A percentile compares a stretch with the other conserved stretches of the same genome.
phyloP scores from a whole-genome alignment of 139 green algal genomes.

The Edaphochlamys debaryana region DNA sequence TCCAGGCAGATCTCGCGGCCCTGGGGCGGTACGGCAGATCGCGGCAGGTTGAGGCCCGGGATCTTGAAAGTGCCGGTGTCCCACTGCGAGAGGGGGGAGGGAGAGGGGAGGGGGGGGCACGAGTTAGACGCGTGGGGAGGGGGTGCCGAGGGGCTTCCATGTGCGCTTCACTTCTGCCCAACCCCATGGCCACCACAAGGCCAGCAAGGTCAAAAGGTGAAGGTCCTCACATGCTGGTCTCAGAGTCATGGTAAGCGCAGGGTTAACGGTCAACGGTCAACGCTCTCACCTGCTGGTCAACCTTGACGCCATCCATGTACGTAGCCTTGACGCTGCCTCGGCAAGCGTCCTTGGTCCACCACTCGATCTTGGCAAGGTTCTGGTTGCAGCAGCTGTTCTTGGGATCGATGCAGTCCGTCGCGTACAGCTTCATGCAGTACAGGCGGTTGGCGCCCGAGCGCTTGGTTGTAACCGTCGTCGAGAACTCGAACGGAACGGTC shows the following conservation, averaged over 20 bases:
- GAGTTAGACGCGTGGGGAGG: too few relatives aligned
- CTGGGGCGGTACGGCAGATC: background rate
- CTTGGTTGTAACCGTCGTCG: background rate
- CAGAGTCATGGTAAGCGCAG: too few relatives aligned
- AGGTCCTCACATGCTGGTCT: too few relatives aligned
- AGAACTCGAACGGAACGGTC: conserved; percentile 1
- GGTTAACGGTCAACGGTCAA: too few relatives aligned
- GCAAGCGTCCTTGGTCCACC: conserved; percentile 19
- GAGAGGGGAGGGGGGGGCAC: too few relatives aligned
- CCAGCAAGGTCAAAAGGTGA: too few relatives aligned
- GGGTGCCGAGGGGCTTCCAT: too few relatives aligned
- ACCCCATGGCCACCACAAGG: too few relatives aligned
- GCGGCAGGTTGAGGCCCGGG: background rate
- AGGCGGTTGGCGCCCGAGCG: background rate
- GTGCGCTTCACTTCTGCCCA: too few relatives aligned
- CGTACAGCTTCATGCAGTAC: conserved; percentile 21
- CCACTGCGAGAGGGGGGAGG: too few relatives aligned
- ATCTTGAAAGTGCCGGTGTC: conserved; percentile 14
- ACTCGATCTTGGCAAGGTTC: conserved; percentile 18
- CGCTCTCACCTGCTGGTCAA: conserved; percentile 36
- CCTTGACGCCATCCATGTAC: conserved; percentile 25
- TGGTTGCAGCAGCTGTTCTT: conserved; percentile 6
- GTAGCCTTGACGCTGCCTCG: conserved; percentile 6
- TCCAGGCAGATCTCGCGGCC: conserved; percentile 9
- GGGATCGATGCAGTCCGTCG: conserved; percentile 6